Base-by-base conservation (phyloP, 2,329 filamentous ascomycete species). In the Fusarium chaquense region DNA sequence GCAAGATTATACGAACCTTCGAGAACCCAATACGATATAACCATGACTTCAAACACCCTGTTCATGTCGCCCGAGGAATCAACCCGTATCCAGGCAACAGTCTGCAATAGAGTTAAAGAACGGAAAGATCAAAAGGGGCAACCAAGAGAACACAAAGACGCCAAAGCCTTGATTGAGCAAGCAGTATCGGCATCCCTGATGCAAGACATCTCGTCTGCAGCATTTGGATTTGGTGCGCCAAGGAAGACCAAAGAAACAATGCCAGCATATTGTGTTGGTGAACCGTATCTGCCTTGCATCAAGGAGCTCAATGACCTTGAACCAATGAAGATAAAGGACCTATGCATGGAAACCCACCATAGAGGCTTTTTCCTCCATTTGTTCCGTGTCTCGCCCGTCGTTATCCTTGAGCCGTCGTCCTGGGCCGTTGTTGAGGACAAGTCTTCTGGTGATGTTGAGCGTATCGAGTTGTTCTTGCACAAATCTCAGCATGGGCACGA, bases 401-500 rank as follows among this genome's bases (percentile, higher is more conserved):
- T 59, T 1, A 60, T 70, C 6, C 58, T 75, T 4, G 58, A 72
- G 22, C 52, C 73, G 0, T 73, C 73, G 1, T 76, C 78, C 1
- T 79, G 77, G 78, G 65, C 75, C 0, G 69, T 77, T n/a, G 75
- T 81, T 1, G 75, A 78, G 44, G 74, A 73, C 3, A 72, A 44
- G 4, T 58, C 15, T 1, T 26, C 70, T 7, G 57, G 69, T 5
- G 74, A 79, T 3, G 69, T 64, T 2, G 77, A 76, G 40, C 66
- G 76, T 11, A 18, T 79, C 13, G 78, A 79, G 26, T 18, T 76
- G 0, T 78, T 72, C 32, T 52, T 82, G 22, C 80, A 81, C 41
- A 80, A 77, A 64, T 77, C 65, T 53, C 79, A 26, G 53, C 74
- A 51, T 35, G 76, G 77, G 0, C 44, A 72, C 26, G 79, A 82